Evolutionary conservation across 768 basidiomycete genomes (phyloP).

Genomic region (Tephrocybe sp.): DNA sequence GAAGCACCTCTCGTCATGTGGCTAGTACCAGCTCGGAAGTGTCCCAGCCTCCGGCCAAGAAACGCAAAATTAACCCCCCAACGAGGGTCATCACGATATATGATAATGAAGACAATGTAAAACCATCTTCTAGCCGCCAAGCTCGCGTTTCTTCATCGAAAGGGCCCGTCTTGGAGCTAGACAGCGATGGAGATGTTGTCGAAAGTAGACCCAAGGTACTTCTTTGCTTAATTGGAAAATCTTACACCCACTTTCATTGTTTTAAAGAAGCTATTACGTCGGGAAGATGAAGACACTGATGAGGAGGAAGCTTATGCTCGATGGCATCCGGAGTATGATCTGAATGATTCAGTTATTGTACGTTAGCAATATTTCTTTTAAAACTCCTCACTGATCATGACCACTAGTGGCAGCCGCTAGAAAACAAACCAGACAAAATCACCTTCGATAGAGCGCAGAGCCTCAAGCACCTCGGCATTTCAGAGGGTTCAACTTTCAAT

Average conservation of each 20-base stretch:
- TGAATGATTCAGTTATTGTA: conserved; percentile 25
- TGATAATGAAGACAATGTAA: no score
- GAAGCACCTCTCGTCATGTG: no score
- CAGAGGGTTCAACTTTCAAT: conserved; percentile 11
- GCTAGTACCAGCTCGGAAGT: no score
- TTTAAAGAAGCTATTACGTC: conserved; percentile 7
- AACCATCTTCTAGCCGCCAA: no score
- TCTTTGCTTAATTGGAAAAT: background rate
- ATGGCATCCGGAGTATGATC: conserved; percentile 22
- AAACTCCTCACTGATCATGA: background rate
- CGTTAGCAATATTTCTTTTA: background rate
- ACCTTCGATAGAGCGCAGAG: conserved; percentile 9
- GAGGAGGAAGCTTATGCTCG: conserved; percentile 13
- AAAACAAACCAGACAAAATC: conserved; percentile 13
- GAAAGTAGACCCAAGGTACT: conserved; percentile 12
- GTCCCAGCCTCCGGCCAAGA: background rate
- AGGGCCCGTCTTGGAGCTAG: conserved; percentile 8
- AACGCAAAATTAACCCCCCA: background rate
- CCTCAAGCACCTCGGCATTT: conserved; percentile 2
- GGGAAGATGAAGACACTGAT: conserved; percentile 10
- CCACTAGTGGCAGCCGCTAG: conserved; percentile 19
- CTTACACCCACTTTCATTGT: no score
- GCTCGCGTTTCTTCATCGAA: background rate
- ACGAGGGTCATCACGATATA: background rate
- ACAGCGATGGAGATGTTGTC: conserved; percentile 18